These are phyloP conservation scores for Phlyctochytrium planicorne DNA, from an alignment of 192 early-diverging fungal genomes.

Conservation along the genomic window DNA sequence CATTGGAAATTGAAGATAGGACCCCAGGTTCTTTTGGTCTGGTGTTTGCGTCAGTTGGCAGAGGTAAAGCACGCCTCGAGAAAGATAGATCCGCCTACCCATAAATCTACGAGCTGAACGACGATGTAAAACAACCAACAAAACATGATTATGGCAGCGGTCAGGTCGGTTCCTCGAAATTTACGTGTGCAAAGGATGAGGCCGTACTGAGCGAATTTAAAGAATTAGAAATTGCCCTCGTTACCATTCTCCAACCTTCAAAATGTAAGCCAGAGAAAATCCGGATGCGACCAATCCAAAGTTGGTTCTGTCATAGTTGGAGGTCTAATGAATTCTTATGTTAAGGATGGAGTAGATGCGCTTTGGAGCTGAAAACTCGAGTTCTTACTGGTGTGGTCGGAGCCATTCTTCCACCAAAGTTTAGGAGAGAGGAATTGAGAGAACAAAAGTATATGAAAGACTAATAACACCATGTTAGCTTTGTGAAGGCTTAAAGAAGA, in stretches of 20 bases:
- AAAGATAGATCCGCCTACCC: no score
- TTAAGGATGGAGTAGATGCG: no score
- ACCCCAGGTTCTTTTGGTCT: background rate
- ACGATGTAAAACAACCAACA: background rate
- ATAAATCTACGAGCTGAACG: background rate
- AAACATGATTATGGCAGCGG: background rate
- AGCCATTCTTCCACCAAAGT: no score
- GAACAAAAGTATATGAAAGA: no score
- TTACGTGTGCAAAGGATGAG: background rate
- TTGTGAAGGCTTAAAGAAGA: no score
- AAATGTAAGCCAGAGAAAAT: background rate
- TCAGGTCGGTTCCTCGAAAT: background rate
- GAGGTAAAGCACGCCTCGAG: no score
- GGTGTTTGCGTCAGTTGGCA: no score
- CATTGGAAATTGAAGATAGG: slow-evolving; percentile 9
- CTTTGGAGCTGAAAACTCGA: no score
- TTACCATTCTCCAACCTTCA: background rate
- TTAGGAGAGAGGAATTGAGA: no score
- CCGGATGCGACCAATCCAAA: background rate
- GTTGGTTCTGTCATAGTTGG: background rate
- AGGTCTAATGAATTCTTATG: no score
- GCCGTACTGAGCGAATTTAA: background rate
- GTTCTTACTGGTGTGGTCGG: no score
- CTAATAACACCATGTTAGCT: no score
- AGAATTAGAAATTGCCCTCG: background rate